Evolutionary conservation across 2,329 filamentous ascomycete genomes (phyloP).

Genomic region (Delphinella strobiligena): DNA sequence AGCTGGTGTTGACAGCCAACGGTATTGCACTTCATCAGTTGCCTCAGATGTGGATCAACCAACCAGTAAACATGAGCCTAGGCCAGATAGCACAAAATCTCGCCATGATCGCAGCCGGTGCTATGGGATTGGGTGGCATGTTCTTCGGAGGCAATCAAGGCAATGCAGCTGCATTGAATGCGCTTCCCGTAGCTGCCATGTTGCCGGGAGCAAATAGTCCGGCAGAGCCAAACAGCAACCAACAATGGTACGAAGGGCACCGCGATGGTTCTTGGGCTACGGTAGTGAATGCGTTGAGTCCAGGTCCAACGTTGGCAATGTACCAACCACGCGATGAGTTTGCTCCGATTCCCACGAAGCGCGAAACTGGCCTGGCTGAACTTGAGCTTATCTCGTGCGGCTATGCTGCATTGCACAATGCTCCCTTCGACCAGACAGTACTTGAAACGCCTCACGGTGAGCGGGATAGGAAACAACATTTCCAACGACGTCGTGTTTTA

Average conservation of each 20-base stretch:
- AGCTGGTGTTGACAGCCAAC: neutral
- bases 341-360: conserved; percentile 13
- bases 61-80: conserved; percentile 5
- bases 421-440: conserved; percentile 21
- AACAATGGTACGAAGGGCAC: conserved; percentile 18
- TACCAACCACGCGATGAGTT: conserved; percentile 22
- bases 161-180: neutral
- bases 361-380: conserved; percentile 23
- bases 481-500: conserved; percentile 16
- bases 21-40: conserved; percentile 1
- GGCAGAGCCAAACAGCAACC: too few species aligned
- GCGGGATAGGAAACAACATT: conserved; percentile 16
- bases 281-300: conserved; percentile 38
- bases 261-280: conserved; percentile 38
- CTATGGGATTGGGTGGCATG: neutral
- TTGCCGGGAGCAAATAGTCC: too few species aligned
- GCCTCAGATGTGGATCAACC: conserved; percentile 5
- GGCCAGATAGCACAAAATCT: conserved; percentile 4
- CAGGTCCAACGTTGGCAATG: conserved; percentile 31
- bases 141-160: neutral
- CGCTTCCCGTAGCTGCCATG: too few species aligned
- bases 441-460: conserved; percentile 15
- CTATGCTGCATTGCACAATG: conserved; percentile 36
- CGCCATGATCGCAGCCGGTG: neutral
- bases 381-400: conserved; percentile 50